phyloP scores from a whole-genome alignment of 345 rosid species.

The Nephelium lappaceum region DNA sequence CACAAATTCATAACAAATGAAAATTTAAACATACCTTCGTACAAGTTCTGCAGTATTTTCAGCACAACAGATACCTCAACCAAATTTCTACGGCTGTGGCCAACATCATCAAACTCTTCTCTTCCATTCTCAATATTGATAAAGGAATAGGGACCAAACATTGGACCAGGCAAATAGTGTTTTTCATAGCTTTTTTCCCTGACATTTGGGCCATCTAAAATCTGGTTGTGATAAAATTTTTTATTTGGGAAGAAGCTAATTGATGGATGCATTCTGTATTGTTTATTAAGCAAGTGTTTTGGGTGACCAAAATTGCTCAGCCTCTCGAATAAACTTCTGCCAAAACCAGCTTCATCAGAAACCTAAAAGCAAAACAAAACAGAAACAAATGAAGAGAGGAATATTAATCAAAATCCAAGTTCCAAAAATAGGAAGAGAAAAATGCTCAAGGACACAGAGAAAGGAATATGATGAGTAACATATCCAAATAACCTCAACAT shows the following conservation, averaged over 20 bases:
- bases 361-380: constrained; percentile 25
- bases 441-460: background rate
- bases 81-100: constrained; percentile 36
- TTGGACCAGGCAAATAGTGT: constrained; percentile 36
- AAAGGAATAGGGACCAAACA: constrained; percentile 56
- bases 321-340: constrained; percentile 76
- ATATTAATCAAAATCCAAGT: background rate
- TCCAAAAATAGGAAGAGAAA: background rate
- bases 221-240: constrained; percentile 43
- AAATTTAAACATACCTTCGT: constrained; percentile 34
- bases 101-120: constrained; percentile 33
- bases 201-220: constrained; percentile 54
- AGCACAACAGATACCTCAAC: constrained; percentile 46
- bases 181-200: constrained; percentile 30
- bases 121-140: constrained; percentile 42
- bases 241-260: constrained; percentile 46
- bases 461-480: background rate
- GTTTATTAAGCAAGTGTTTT: constrained; percentile 55
- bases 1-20: background rate
- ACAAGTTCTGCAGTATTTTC: constrained; percentile 32
- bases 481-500: constrained; percentile 3
- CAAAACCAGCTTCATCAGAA: constrained; percentile 38
- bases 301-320: constrained; percentile 42
- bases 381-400: background rate
- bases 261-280: constrained; percentile 78